Conservation (phyloP, 2,329 filamentous ascomycete genomes). For the Aspergillus sergii region DNA sequence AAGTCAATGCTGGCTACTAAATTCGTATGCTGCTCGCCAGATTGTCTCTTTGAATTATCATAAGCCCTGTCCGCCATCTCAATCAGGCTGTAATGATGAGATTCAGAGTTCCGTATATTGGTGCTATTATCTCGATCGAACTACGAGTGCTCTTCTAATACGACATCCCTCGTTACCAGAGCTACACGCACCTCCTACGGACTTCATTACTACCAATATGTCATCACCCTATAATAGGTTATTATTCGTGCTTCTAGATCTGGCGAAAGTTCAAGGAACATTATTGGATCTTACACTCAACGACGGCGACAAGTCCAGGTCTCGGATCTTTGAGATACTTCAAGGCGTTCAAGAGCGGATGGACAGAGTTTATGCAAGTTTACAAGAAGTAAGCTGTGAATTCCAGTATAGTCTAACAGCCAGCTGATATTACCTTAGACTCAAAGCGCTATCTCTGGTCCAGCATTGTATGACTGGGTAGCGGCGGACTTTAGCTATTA, state of each 20-base stretch:
- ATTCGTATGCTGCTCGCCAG: constrained; percentile 29
- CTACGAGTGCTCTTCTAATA: constrained; percentile 27
- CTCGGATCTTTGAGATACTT: constrained; percentile 11
- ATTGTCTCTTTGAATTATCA: constrained; percentile 28
- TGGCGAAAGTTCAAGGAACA: constrained; percentile 16
- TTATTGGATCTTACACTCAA: constrained; percentile 7
- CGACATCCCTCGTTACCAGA: constrained; percentile 22
- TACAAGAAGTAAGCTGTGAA: constrained; percentile 20
- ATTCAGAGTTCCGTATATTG: constrained; percentile 26
- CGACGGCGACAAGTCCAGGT: not conserved
- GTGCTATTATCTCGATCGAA: constrained; percentile 33
- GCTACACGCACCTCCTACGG: constrained; percentile 9
- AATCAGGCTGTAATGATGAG: constrained; percentile 12
- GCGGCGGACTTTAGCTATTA: constrained; percentile 28
- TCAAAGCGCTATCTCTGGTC: constrained; percentile 12
- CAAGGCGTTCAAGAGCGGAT: constrained; percentile 21
- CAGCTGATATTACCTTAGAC: constrained; percentile 9
- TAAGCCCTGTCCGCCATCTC: constrained; percentile 5
- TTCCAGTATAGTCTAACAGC: not conserved
- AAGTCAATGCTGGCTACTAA: constrained; percentile 28
- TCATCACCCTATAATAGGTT: constrained; percentile 12
- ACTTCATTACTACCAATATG: not conserved
- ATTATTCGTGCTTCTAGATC: constrained; percentile 14
- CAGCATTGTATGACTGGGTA: constrained; percentile 23
- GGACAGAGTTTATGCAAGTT: constrained; percentile 18